These are phyloP conservation scores for Ramaria rubella DNA, from an alignment of 768 basidiomycete species.

Conservation along the genomic window DNA sequence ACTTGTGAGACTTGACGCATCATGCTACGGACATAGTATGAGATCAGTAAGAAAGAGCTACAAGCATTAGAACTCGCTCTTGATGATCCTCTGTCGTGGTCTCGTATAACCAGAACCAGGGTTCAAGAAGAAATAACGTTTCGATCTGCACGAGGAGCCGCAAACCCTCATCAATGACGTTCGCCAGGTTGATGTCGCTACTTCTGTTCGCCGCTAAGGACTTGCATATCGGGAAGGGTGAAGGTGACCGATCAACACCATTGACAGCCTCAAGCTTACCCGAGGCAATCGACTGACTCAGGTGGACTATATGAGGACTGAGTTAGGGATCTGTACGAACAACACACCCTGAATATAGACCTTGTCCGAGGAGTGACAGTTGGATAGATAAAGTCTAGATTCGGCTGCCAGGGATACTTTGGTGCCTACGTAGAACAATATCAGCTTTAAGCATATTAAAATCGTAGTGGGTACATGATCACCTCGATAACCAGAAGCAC, in stretches of 20 bases:
- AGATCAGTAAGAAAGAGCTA: not conserved
- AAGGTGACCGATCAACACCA: not conserved
- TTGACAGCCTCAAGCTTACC: not conserved
- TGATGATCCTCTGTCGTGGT: not conserved
- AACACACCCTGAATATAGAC: not conserved
- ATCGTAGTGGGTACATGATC: not conserved
- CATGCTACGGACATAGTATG: not conserved
- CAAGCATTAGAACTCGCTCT: not conserved
- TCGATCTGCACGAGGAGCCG: constrained; percentile 3
- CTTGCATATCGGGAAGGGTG: not conserved
- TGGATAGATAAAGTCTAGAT: not conserved
- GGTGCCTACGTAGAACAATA: not conserved
- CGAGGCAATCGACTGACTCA: not conserved
- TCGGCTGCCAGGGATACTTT: constrained; percentile 8
- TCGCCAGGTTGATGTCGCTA: not conserved
- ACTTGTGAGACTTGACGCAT: not conserved
- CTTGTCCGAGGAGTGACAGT: not conserved
- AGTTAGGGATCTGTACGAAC: not conserved
- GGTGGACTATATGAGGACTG: not conserved
- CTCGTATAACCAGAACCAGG: constrained; percentile 1
- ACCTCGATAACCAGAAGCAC: constrained; percentile 6
- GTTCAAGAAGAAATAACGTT: constrained; percentile 3
- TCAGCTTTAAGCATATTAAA: not conserved
- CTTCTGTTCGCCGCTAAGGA: not conserved
- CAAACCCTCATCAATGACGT: constrained; percentile 1